These are phyloP conservation scores for Leccinum subtestaceum DNA, from an alignment of 768 basidiomycete species.

Conservation along the genomic window DNA sequence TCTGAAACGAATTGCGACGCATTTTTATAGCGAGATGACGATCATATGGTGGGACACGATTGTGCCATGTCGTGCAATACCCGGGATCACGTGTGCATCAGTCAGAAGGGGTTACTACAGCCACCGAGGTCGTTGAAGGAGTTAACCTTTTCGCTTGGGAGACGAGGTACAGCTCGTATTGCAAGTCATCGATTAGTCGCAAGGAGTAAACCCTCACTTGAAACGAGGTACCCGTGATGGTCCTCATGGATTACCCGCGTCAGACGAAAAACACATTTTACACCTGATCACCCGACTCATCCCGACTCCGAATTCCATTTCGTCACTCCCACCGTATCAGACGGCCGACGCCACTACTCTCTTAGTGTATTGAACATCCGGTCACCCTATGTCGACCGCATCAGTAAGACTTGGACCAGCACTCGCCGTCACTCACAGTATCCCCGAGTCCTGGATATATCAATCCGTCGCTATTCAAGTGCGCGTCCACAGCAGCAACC, in stretches of 20 bases:
- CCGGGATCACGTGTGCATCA: constrained; percentile 29
- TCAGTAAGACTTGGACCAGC: background rate
- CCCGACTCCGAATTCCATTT: background rate
- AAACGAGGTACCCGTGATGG: background rate
- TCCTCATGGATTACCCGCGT: background rate
- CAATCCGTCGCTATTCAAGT: constrained; percentile 70
- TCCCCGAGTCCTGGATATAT: constrained; percentile 92
- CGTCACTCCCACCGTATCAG: background rate
- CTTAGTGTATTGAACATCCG: constrained; percentile 77
- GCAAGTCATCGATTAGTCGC: too few species aligned
- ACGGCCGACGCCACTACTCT: constrained; percentile 22
- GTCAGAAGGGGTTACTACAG: background rate
- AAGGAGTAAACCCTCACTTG: background rate
- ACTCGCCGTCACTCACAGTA: constrained; percentile 51
- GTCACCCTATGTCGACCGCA: constrained; percentile 58
- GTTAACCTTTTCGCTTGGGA: background rate
- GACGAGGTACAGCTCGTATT: background rate
- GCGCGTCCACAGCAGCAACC: constrained; percentile 77
- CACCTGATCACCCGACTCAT: background rate
- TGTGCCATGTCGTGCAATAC: constrained; percentile 30
- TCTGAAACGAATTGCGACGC: background rate
- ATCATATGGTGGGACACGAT: constrained; percentile 26
- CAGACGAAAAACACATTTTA: background rate
- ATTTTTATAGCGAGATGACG: constrained; percentile 1
- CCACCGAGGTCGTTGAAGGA: background rate